A percentile compares a stretch with the other conserved stretches of the same genome.
Conservation (phyloP, 352 stramenopile genomes). For the Globisporangium barbulae region DNA sequence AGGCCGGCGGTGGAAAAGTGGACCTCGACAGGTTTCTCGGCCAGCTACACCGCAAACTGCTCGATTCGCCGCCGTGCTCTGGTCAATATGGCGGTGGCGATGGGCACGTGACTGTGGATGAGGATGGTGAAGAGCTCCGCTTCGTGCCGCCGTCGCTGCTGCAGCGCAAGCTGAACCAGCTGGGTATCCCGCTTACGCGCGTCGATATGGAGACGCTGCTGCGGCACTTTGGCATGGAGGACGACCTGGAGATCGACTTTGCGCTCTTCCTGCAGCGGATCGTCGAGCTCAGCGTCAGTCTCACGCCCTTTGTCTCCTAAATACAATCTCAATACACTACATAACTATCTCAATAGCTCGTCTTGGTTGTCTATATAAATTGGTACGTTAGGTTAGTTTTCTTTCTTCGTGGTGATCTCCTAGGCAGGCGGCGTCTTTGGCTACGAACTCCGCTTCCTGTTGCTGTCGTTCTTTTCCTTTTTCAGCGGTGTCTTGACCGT, state of each 20-base stretch:
- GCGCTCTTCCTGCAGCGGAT: constrained; percentile 37
- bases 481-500: constrained; percentile 13
- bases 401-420: neutral
- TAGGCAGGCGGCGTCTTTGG: neutral
- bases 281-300: constrained; percentile 27
- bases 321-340: neutral
- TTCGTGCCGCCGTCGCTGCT: constrained; percentile 28
- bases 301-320: neutral
- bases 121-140: constrained; percentile 2
- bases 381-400: neutral
- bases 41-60: constrained; percentile 29
- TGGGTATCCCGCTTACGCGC: constrained; percentile 40
- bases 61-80: constrained; percentile 23
- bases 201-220: constrained; percentile 32
- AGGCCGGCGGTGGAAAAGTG: constrained; percentile 37
- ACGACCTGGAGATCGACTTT: constrained; percentile 36
- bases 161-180: constrained; percentile 38
- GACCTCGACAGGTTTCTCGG: constrained; percentile 51
- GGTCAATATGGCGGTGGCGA: neutral
- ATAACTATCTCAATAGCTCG: neutral
- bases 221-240: constrained; percentile 56
- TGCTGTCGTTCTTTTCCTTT: neutral
- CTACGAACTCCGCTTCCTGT: neutral
- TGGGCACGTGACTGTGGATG: neutral
- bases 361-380: neutral